These are phyloP conservation scores for Babesia microti DNA, from an alignment of 169 alveolate genomes.

Conservation along the genomic window DNA sequence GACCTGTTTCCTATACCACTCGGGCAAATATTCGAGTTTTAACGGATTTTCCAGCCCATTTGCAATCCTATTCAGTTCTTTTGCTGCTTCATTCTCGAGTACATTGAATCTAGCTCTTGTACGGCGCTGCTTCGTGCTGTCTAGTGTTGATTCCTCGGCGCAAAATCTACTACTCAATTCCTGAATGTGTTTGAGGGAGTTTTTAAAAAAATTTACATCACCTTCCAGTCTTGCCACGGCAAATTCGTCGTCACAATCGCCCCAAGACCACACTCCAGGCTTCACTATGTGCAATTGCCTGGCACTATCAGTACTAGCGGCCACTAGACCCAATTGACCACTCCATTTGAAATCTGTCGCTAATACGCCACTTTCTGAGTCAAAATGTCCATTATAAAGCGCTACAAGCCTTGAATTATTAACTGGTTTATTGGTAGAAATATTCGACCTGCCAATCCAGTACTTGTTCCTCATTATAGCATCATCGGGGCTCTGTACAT, in stretches of 20 bases:
- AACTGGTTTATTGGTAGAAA: conserved; percentile 12
- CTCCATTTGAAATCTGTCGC: conserved; percentile 37
- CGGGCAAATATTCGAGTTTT: too few species aligned
- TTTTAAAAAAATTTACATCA: conserved; percentile 11
- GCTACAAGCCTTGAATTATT: conserved; percentile 27
- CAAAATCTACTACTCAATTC: too few species aligned
- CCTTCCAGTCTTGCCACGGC: conserved; percentile 27
- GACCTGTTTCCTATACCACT: too few species aligned
- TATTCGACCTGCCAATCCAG: conserved; percentile 23
- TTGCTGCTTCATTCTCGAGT: too few species aligned
- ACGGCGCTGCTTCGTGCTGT: too few species aligned
- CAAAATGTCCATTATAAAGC: conserved; percentile 37
- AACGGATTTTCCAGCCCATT: too few species aligned
- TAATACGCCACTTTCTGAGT: conserved; percentile 24
- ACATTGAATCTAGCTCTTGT: too few species aligned
- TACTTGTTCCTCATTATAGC: conserved; percentile 30
- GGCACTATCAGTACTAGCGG: conserved; percentile 26
- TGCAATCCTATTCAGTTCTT: too few species aligned
- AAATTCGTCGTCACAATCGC: conserved; percentile 32
- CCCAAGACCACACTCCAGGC: conserved; percentile 50
- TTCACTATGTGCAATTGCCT: conserved; percentile 36
- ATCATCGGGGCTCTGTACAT: conserved; percentile 30
- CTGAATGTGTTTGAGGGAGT: conserved; percentile 14
- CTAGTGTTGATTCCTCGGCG: too few species aligned
- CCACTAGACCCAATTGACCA: conserved; percentile 21